A percentile compares a stretch with the other conserved stretches of the same genome.
These are phyloP conservation scores for Marchantia polymorpha DNA, from an alignment of 225 moss, liverwort and hornwort species.

Conservation along the genomic window DNA sequence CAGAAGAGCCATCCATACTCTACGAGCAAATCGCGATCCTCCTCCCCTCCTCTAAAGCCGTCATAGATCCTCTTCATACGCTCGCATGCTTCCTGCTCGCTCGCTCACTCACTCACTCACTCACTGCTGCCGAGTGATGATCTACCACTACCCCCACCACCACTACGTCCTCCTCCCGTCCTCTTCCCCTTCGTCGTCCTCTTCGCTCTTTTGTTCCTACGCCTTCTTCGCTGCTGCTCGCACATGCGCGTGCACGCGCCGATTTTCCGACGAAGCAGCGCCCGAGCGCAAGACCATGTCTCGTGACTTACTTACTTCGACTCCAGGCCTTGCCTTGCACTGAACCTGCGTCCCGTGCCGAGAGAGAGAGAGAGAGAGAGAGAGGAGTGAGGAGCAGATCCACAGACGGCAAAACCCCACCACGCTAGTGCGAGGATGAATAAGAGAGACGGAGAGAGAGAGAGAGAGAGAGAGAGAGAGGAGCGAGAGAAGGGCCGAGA, in stretches of 20 bases:
- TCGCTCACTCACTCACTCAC: no score
- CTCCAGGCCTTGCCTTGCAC: neutral
- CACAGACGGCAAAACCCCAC: neutral
- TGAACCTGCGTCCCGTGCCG: neutral
- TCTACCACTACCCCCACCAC: neutral
- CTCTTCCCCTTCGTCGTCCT: neutral
- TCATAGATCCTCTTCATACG: constrained; percentile 6
- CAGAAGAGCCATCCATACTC: constrained; percentile 15
- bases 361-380: no score
- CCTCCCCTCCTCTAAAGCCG: constrained; percentile 7
- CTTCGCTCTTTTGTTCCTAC: neutral
- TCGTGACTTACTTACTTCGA: no score
- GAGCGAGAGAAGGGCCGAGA: neutral
- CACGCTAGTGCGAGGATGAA: neutral
- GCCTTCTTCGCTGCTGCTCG: neutral
- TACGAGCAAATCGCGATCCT: neutral
- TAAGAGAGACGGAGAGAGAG: neutral
- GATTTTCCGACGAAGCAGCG: neutral
- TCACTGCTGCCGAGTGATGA: no score
- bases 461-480: neutral
- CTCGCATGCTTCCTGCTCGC: neutral
- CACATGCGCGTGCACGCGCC: neutral
- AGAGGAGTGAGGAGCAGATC: neutral
- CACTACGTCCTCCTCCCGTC: neutral
- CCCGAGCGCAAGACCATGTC: neutral